These are phyloP conservation scores for Nemania diffusa DNA, from an alignment of 2,329 filamentous ascomycete genomes.

Conservation along the genomic window DNA sequence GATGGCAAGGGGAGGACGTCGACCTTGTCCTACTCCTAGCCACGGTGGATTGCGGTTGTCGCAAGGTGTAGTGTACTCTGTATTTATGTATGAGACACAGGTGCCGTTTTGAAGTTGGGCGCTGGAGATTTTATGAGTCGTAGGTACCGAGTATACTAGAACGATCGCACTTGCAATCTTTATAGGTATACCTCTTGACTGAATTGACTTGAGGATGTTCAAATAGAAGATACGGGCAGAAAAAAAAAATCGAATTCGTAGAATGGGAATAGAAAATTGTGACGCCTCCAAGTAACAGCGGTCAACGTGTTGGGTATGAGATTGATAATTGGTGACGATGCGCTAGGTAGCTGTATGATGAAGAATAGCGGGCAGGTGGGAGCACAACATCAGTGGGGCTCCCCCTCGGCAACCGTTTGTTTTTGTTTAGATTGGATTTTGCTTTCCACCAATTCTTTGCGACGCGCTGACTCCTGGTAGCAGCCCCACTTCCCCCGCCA, in stretches of 20 bases:
- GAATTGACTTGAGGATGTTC: too few species aligned
- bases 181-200: too few species aligned
- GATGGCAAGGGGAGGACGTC: slow-evolving; percentile 40
- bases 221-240: too few species aligned
- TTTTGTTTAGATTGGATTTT: slow-evolving; percentile 47
- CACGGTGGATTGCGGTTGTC: not conserved
- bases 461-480: slow-evolving; percentile 33
- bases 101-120: not conserved
- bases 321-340: slow-evolving; percentile 12
- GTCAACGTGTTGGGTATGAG: not conserved
- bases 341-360: not conserved
- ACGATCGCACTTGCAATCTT: too few species aligned
- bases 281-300: not conserved
- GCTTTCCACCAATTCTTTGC: slow-evolving; percentile 15
- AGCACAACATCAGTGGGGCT: slow-evolving; percentile 17
- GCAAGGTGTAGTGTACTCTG: not conserved
- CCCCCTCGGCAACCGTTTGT: slow-evolving; percentile 48
- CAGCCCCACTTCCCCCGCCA: slow-evolving; percentile 31
- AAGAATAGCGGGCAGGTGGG: not conserved
- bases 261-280: slow-evolving; percentile 1
- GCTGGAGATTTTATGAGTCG: not conserved
- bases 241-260: not conserved
- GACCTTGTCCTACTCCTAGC: not conserved
- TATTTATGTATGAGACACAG: too few species aligned
- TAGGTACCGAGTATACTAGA: too few species aligned